phyloP scores from a whole-genome alignment of 495 filamentous ascomycete species.

The Hypomontagnella monticulosa region DNA sequence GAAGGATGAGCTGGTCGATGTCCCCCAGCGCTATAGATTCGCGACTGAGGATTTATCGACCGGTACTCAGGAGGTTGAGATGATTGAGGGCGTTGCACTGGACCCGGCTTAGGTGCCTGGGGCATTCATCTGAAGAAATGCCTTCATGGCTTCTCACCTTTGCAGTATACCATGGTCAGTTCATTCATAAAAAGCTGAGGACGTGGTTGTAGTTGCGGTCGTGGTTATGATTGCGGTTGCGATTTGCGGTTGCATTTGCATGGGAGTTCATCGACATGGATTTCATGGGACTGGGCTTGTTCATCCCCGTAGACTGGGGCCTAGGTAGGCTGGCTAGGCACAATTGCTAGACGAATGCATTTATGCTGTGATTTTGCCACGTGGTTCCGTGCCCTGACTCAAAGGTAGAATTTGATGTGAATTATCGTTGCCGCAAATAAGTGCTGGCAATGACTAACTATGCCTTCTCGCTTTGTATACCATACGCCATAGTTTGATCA shows the following conservation, averaged over 20 bases:
- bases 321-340: conserved; percentile 14
- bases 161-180: conserved; percentile 16
- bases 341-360: conserved; percentile 10
- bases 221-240: too few relatives aligned
- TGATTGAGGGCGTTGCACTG: conserved; percentile 28
- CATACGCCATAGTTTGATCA: too few relatives aligned
- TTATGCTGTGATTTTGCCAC: too few relatives aligned
- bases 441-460: too few relatives aligned
- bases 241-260: conserved; percentile 10
- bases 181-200: not conserved
- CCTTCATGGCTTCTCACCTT: not conserved
- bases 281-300: conserved; percentile 5
- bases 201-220: conserved; percentile 9
- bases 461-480: too few relatives aligned
- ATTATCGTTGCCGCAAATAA: too few relatives aligned
- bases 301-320: conserved; percentile 8
- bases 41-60: not conserved
- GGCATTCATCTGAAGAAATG: not conserved
- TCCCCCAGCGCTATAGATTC: conserved; percentile 44
- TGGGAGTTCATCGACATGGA: conserved; percentile 26
- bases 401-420: too few relatives aligned
- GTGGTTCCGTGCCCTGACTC: too few relatives aligned
- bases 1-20: conserved; percentile 69
- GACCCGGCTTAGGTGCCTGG: not conserved
- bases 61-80: conserved; percentile 23